phyloP scores from a whole-genome alignment of 2,329 filamentous ascomycete genomes.

The Capronia epimyces region DNA sequence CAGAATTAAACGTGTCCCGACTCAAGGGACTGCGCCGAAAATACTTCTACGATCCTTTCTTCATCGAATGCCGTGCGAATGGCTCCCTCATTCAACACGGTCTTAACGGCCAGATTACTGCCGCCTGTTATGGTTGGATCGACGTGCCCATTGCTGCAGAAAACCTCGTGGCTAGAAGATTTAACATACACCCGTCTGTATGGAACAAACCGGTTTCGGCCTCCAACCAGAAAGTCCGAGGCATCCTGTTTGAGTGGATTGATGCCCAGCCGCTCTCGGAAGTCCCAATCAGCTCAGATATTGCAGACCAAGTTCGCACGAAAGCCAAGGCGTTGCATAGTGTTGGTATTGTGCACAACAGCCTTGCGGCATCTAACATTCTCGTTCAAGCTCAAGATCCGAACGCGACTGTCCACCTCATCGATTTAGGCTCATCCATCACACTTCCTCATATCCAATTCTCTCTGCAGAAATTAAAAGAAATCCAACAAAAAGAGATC shows the following conservation, averaged over 20 bases:
- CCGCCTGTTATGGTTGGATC: conserved; percentile 9
- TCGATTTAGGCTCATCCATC: conserved; percentile 10
- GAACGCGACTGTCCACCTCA: conserved; percentile 3
- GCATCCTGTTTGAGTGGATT: conserved; percentile 6
- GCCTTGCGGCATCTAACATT: conserved; percentile 3
- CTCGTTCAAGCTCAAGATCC: conserved; percentile 2
- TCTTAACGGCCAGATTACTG: conserved; percentile 2
- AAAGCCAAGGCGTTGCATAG: conserved; percentile 1
- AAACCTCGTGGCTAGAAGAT: not conserved
- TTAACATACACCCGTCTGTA: conserved; percentile 1
- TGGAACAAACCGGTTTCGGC: not conserved
- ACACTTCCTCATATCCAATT: conserved; percentile 9
- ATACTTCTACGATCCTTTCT: conserved; percentile 13
- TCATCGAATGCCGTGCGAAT: conserved; percentile 13
- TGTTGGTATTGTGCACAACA: not conserved
- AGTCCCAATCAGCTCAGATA: not conserved
- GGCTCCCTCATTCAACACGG: conserved; percentile 9
- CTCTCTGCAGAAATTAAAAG: conserved; percentile 2
- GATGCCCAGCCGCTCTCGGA: not conserved
- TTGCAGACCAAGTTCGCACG: conserved; percentile 4
- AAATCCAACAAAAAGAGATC: conserved; percentile 5
- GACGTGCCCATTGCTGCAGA: not conserved
- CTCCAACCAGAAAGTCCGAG: not conserved
- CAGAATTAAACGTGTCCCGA: conserved; percentile 1
- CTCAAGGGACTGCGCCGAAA: not conserved